Evolutionary conservation across 805 yeast genomes (phyloP), one percentile per base, ranked within the genome.

Genomic region (Teunomyces lycoperdinae): DNA sequence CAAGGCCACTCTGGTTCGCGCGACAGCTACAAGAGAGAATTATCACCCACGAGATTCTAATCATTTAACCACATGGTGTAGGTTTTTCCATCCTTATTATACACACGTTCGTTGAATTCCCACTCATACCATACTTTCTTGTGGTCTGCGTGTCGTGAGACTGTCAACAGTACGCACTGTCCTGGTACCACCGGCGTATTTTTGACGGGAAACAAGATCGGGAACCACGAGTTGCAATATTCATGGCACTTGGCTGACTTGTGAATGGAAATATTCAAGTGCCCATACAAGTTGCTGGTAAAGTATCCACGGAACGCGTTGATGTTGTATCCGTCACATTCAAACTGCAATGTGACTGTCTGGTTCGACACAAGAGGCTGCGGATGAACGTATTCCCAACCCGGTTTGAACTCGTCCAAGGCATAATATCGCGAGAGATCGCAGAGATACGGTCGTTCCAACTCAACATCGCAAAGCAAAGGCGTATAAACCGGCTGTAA

Each of bases 281-380:
- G 84, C 1, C 76, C 79, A 61, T 82, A 87, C n/a, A 90, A 71
- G 2, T 66, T 77, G 0, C 94, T 83, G n/a, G 74, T 75, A 58
- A 91, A 91, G 58, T 73, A 83, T 0, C 97, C 97, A 3, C 81
- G 70, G 31, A 90, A 62, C 0, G 92, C 96, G 61, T 89, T 91
- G 2, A 88, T 62, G 14, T 76, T 76, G 34, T 30, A 32, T 1
- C 85, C 79, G 45, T 77, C 73, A 29, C 76, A 65, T 11, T 73
- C 70, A 5, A 79, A 70, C 43, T 69, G 68, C 50, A 84, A 76
- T 0, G 69, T 67, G 3, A 70, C 68, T 10, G 67, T 66, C 1
- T 61, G 50, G 14, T 48, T 48, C 5, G 67, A 54, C 3, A 45
- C 31, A 35, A 58, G 55, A 30, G 54, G 59, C 17, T 46, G 43